phyloP scores from a whole-genome alignment of 805 yeast species.

The Yueomyces sp. region DNA sequence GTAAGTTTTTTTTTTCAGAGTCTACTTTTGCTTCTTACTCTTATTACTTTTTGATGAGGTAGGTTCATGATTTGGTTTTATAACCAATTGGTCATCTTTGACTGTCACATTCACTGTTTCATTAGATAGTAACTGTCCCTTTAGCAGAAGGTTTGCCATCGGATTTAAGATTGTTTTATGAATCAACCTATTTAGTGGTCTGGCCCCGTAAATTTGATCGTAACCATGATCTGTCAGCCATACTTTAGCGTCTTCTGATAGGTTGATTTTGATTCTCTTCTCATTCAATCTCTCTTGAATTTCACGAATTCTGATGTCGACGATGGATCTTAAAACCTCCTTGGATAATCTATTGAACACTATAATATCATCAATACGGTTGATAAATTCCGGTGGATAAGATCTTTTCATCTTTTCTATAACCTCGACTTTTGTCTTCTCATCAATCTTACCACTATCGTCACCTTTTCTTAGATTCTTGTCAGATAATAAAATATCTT shows the following conservation, averaged over 20 bases:
- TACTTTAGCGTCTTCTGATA: constrained; percentile 52
- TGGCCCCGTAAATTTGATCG: constrained; percentile 86
- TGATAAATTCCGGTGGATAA: constrained; percentile 92
- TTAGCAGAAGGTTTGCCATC: constrained; percentile 64
- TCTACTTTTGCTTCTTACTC: neutral
- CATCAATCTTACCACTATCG: constrained; percentile 47
- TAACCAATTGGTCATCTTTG: constrained; percentile 28
- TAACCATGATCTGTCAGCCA: constrained; percentile 81
- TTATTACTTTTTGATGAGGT: constrained; percentile 1
- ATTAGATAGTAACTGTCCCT: constrained; percentile 57
- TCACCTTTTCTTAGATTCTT: constrained; percentile 36
- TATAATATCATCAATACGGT: constrained; percentile 86
- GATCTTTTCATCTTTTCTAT: constrained; percentile 51
- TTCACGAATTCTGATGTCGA: constrained; percentile 73
- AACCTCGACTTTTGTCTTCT: constrained; percentile 42
- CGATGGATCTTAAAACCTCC: constrained; percentile 59
- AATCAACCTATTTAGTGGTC: constrained; percentile 85
- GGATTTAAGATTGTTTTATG: constrained; percentile 81
- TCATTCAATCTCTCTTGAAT: constrained; percentile 66
- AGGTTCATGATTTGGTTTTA: constrained; percentile 33
- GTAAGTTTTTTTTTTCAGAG: neutral
- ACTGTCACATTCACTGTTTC: constrained; percentile 42
- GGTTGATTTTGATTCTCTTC: constrained; percentile 53
- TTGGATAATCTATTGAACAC: constrained; percentile 86
- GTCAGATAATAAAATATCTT: constrained; percentile 68